Evolutionary conservation across 768 basidiomycete species (phyloP).

Genomic region (Tylopilus vinaceipallidus): DNA sequence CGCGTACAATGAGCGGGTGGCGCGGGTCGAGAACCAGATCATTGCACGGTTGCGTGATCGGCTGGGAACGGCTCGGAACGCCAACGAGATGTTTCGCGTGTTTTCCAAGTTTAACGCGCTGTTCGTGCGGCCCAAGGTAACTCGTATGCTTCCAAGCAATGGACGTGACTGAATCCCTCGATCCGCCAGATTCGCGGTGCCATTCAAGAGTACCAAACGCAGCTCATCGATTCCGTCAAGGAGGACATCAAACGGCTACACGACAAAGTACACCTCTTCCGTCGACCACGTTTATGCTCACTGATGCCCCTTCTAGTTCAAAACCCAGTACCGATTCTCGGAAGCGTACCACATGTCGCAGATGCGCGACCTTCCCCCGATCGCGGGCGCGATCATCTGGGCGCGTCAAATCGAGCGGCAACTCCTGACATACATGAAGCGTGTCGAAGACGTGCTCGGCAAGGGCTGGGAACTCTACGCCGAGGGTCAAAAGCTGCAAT

Average conservation of each 20-base stretch:
- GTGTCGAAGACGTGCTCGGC: slow-evolving; percentile 96
- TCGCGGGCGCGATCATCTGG: slow-evolving; percentile 98
- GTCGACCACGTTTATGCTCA: not conserved
- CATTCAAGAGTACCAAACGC: slow-evolving; percentile 98
- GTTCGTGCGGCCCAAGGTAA: slow-evolving; percentile 93
- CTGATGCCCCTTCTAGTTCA: slow-evolving; percentile 56
- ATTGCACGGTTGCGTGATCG: slow-evolving; percentile 90
- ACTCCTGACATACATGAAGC: slow-evolving; percentile 95
- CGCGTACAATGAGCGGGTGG: slow-evolving; percentile 96
- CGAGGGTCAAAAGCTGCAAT: slow-evolving; percentile 97
- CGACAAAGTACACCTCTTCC: slow-evolving; percentile 79
- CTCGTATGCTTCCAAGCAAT: not conserved
- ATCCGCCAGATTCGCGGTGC: slow-evolving; percentile 82
- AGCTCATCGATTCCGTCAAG: slow-evolving; percentile 97
- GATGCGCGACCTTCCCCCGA: slow-evolving; percentile 97
- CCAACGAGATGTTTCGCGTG: slow-evolving; percentile 99
- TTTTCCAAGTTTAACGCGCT: slow-evolving; percentile 98
- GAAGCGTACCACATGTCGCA: slow-evolving; percentile 98
- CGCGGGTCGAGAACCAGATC: slow-evolving; percentile 97
- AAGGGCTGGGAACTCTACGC: slow-evolving; percentile 99
- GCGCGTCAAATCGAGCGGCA: slow-evolving; percentile 98
- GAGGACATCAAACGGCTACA: slow-evolving; percentile 96
- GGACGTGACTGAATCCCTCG: not conserved
- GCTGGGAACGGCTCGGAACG: slow-evolving; percentile 92
- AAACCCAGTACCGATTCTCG: slow-evolving; percentile 92